Evolutionary conservation across 1,284 basidiomycete species (phyloP).

Genomic region (Austroboletus novae-zelandiae): DNA sequence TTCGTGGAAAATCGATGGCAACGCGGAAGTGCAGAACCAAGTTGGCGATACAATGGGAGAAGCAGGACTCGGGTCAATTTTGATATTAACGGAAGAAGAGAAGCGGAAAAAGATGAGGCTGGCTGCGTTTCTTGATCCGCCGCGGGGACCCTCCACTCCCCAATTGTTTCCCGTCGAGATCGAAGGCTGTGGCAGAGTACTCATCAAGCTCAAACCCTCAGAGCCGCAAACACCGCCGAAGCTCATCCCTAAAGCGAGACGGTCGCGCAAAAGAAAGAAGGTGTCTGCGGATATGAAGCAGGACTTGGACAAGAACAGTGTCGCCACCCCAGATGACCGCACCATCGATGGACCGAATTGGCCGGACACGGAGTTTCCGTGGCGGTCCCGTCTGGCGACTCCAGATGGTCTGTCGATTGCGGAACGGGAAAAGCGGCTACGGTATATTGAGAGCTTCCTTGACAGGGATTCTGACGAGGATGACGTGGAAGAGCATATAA

Average conservation of each 20-base stretch:
- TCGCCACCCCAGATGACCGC: conserved; percentile 9
- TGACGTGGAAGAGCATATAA: conserved; percentile 25
- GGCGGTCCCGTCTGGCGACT: conserved; percentile 59
- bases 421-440: conserved; percentile 52
- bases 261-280: conserved; percentile 36
- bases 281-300: conserved; percentile 17
- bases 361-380: conserved; percentile 74
- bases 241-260: conserved; percentile 34
- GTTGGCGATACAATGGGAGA: conserved; percentile 37
- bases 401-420: conserved; percentile 47
- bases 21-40: conserved; percentile 21
- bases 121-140: conserved; percentile 51
- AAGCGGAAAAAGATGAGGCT: conserved; percentile 60
- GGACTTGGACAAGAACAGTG: conserved; percentile 11
- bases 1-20: conserved; percentile 18
- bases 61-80: conserved; percentile 32
- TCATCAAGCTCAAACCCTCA: conserved; percentile 49
- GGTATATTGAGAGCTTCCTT: conserved; percentile 34
- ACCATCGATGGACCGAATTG: conserved; percentile 56
- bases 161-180: conserved; percentile 56
- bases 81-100: conserved; percentile 54
- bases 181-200: conserved; percentile 63
- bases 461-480: conserved; percentile 38
- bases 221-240: conserved; percentile 28
- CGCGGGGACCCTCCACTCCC: conserved; percentile 20